Evolutionary conservation across 179 eudicot species (phyloP).

Genomic region (Heliamphora pulchella): DNA sequence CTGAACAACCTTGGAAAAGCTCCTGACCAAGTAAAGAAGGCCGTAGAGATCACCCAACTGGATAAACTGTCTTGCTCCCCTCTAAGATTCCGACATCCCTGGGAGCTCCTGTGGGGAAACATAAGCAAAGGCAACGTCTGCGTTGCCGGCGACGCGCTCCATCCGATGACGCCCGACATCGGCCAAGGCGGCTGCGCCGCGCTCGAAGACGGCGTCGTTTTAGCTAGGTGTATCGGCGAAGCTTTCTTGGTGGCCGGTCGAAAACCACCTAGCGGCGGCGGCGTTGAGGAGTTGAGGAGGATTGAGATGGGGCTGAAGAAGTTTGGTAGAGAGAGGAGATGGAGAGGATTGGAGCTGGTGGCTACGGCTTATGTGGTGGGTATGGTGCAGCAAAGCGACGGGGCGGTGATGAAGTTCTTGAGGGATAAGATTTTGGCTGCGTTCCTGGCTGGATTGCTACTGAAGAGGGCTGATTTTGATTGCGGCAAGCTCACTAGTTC

Average conservation of each 20-base stretch:
- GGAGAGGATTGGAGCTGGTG: slow-evolving; percentile 27
- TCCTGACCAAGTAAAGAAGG: slow-evolving; percentile 23
- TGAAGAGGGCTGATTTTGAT: slow-evolving; percentile 34
- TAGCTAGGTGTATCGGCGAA: slow-evolving; percentile 36
- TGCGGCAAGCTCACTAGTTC: slow-evolving; percentile 25
- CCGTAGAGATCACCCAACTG: slow-evolving; percentile 29
- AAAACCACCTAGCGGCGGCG: too few species aligned
- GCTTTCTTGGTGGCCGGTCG: too few species aligned
- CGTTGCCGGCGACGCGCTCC: slow-evolving; percentile 54
- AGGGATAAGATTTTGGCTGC: slow-evolving; percentile 29
- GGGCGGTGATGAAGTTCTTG: slow-evolving; percentile 17
- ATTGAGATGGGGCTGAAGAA: slow-evolving; percentile 26
- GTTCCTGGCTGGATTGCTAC: slow-evolving; percentile 17
- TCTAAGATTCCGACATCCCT: slow-evolving; percentile 34
- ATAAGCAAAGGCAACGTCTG: slow-evolving; percentile 45
- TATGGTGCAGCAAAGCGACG: slow-evolving; percentile 18
- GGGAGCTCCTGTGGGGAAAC: slow-evolving; percentile 29
- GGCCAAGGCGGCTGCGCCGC: slow-evolving; percentile 66
- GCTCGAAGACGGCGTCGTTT: slow-evolving; percentile 42
- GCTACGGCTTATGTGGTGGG: slow-evolving; percentile 25
- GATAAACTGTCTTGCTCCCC: slow-evolving; percentile 29
- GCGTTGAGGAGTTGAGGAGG: slow-evolving; percentile 19
- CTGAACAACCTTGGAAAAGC: slow-evolving; percentile 33
- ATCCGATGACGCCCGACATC: slow-evolving; percentile 61
- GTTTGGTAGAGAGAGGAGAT: slow-evolving; percentile 29